These are phyloP conservation scores for Beauveria scarabaeidicola DNA, from an alignment of 2,329 filamentous ascomycete species.

Conservation along the genomic window DNA sequence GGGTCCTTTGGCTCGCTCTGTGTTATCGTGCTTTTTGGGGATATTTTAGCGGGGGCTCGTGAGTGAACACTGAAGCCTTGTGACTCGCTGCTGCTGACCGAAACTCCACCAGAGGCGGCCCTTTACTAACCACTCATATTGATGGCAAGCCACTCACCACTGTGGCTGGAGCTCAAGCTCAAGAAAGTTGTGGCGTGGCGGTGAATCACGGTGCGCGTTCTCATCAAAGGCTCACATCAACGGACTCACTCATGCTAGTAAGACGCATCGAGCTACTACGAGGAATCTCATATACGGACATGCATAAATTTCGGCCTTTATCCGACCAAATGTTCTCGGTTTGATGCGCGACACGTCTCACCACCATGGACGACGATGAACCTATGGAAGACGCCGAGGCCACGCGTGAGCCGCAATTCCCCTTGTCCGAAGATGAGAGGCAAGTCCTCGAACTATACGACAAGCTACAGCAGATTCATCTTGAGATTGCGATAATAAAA, in stretches of 20 bases:
- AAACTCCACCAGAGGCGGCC: background rate
- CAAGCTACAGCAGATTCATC: slow-evolving; percentile 58
- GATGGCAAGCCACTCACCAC: too few species aligned
- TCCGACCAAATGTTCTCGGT: background rate
- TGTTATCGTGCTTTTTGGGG: background rate
- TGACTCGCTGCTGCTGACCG: slow-evolving; percentile 17
- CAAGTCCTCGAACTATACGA: slow-evolving; percentile 63
- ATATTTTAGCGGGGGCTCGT: background rate
- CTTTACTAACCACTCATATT: too few species aligned
- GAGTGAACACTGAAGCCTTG: slow-evolving; percentile 20
- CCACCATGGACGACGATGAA: slow-evolving; percentile 19
- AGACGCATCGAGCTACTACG: background rate
- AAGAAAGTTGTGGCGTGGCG: background rate
- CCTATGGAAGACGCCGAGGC: slow-evolving; percentile 25
- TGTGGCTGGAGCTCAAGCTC: background rate
- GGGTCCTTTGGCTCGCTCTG: background rate
- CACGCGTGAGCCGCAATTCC: slow-evolving; percentile 29
- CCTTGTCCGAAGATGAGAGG: slow-evolving; percentile 58
- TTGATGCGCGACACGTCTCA: background rate
- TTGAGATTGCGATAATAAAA: slow-evolving; percentile 61
- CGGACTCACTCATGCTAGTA: background rate
- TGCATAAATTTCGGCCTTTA: background rate
- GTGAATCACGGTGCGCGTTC: background rate
- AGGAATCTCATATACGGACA: background rate
- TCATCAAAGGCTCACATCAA: background rate